Conservation (phyloP, 208 protist genomes). For the Naegleria gruberi region DNA sequence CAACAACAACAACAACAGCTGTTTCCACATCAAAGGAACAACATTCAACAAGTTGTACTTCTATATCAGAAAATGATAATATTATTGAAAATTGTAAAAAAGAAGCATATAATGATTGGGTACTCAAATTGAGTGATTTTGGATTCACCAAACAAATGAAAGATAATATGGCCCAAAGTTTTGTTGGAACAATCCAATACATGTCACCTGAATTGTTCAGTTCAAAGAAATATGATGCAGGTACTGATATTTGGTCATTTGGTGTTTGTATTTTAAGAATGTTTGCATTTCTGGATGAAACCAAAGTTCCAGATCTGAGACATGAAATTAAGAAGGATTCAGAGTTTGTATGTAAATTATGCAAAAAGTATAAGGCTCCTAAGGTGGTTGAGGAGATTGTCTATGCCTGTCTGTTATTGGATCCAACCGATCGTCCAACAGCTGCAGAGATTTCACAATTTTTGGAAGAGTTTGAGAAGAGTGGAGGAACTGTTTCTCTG, state of each 20-base stretch:
- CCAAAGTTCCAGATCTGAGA: slow-evolving; percentile 6
- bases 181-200: slow-evolving; percentile 1
- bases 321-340: background rate
- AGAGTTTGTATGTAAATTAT: background rate
- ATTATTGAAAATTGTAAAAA: too few relatives aligned
- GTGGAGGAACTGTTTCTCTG: background rate
- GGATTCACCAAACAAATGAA: background rate
- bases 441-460: background rate
- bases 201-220: background rate
- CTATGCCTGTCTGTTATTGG: background rate
- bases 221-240: background rate
- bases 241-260: slow-evolving; percentile 5
- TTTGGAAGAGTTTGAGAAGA: background rate
- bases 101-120: background rate
- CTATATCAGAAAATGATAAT: too few relatives aligned
- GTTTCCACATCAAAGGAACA: background rate
- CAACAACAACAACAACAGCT: background rate
- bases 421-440: slow-evolving; percentile 7
- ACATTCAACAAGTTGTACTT: too few relatives aligned
- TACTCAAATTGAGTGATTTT: slow-evolving; percentile 10
- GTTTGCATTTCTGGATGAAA: background rate
- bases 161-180: background rate
- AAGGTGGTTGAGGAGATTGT: background rate
- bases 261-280: background rate
- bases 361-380: background rate